Percentiles rank a stretch among this genome's conserved stretches.
These are phyloP conservation scores for Phytophthora meadii DNA, from an alignment of 352 stramenopile species.

Conservation along the genomic window DNA sequence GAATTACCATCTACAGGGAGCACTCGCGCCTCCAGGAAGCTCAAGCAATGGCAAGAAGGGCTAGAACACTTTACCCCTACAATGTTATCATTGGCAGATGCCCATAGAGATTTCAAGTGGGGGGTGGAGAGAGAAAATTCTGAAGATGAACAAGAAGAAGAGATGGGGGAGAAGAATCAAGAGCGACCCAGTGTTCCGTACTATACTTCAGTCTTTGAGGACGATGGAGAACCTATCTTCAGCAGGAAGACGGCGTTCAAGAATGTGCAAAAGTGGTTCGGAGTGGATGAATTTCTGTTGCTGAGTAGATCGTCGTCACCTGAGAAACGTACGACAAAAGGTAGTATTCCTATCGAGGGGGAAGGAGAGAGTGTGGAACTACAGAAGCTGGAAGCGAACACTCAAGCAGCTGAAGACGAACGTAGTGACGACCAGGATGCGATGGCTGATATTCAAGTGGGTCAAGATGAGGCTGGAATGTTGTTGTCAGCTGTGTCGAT, in stretches of 20 bases:
- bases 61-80: slow-evolving; percentile 84
- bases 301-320: slow-evolving; percentile 42
- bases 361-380: background rate
- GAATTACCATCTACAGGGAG: background rate
- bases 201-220: slow-evolving; percentile 29
- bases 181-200: background rate
- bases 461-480: slow-evolving; percentile 71
- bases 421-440: slow-evolving; percentile 22
- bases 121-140: slow-evolving; percentile 1
- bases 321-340: slow-evolving; percentile 22
- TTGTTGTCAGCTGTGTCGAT: slow-evolving; percentile 77
- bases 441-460: slow-evolving; percentile 52
- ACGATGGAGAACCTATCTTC: slow-evolving; percentile 32
- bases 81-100: slow-evolving; percentile 75
- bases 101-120: slow-evolving; percentile 53
- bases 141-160: slow-evolving; percentile 1
- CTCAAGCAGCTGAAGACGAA: slow-evolving; percentile 1
- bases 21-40: slow-evolving; percentile 6
- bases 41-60: slow-evolving; percentile 66
- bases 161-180: background rate
- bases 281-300: slow-evolving; percentile 74
- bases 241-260: slow-evolving; percentile 39
- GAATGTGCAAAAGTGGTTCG: slow-evolving; percentile 72
- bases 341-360: background rate
- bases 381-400: background rate